phyloP scores from a whole-genome alignment of 768 basidiomycete species.

The Leccinum fibrillosum region DNA sequence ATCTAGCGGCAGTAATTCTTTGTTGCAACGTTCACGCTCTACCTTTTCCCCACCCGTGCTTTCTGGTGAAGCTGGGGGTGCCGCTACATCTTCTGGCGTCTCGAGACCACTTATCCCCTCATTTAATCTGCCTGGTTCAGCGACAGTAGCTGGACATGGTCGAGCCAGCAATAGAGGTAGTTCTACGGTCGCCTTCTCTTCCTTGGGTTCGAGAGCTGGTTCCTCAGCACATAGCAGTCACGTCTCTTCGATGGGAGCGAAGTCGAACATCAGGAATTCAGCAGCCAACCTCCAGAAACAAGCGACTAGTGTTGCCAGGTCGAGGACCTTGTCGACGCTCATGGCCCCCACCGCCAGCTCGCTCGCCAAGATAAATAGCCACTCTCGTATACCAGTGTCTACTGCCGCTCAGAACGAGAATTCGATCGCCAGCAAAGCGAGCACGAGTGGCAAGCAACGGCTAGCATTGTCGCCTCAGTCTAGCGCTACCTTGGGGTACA shows the following conservation, averaged over 20 bases:
- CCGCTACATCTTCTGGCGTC: slow-evolving; percentile 13
- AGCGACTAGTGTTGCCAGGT: slow-evolving; percentile 13
- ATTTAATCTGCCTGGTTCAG: slow-evolving; percentile 10
- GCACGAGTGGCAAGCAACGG: slow-evolving; percentile 12
- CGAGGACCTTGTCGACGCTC: slow-evolving; percentile 46
- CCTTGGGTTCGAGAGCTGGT: slow-evolving; percentile 38
- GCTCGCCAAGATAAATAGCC: slow-evolving; percentile 50
- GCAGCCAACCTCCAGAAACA: slow-evolving; percentile 8
- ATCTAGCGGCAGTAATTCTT: slow-evolving; percentile 15
- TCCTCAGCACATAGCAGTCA: slow-evolving; percentile 17
- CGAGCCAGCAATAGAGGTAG: slow-evolving; percentile 14
- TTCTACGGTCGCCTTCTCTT: slow-evolving; percentile 31
- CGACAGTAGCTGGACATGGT: slow-evolving; percentile 18
- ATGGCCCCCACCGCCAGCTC: slow-evolving; percentile 78
- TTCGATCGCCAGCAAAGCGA: slow-evolving; percentile 7
- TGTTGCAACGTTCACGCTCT: slow-evolving; percentile 8
- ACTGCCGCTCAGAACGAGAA: slow-evolving; percentile 13
- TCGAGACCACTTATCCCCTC: slow-evolving; percentile 22
- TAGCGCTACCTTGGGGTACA: slow-evolving; percentile 26
- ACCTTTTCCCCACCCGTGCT: slow-evolving; percentile 11
- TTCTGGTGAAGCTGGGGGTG: slow-evolving; percentile 5
- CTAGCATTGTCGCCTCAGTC: slow-evolving; percentile 12
- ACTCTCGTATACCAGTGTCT: slow-evolving; percentile 25
- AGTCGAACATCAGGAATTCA: slow-evolving; percentile 15
- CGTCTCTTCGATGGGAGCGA: slow-evolving; percentile 30